Conservation (phyloP, 2,329 filamentous ascomycete genomes). For the Arthrobotrys megalospora region DNA sequence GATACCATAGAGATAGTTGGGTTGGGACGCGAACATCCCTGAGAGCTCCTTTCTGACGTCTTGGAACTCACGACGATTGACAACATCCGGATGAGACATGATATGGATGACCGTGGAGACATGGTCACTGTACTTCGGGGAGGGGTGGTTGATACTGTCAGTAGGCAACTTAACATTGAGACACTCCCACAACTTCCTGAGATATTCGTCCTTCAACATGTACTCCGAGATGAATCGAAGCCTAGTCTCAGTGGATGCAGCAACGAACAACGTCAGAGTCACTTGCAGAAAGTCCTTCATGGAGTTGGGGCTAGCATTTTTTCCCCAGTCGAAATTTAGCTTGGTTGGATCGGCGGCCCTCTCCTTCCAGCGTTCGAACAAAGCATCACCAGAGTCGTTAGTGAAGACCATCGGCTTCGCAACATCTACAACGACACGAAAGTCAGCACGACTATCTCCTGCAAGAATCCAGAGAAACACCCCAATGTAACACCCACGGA, state of each 20-base stretch:
- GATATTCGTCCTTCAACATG: constrained; percentile 33
- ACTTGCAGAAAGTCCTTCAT: constrained; percentile 37
- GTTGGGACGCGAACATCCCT: constrained; percentile 16
- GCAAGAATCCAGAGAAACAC: background rate
- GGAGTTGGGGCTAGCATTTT: constrained; percentile 8
- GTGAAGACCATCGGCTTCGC: constrained; percentile 19
- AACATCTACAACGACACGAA: background rate
- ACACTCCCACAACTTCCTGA: constrained; percentile 44
- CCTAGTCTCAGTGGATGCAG: constrained; percentile 10
- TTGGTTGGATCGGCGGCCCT: background rate
- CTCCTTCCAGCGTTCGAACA: constrained; percentile 36
- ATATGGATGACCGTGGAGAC: constrained; percentile 37
- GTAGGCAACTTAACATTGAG: constrained; percentile 33
- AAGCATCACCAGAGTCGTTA: background rate
- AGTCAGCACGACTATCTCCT: background rate
- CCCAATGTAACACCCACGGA: no score
- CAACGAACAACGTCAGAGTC: constrained; percentile 29
- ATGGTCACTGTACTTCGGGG: constrained; percentile 41
- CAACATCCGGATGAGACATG: constrained; percentile 43
- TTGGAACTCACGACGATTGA: constrained; percentile 19
- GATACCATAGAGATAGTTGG: constrained; percentile 50
- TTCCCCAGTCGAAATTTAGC: constrained; percentile 39
- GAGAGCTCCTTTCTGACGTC: constrained; percentile 31
- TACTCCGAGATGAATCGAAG: constrained; percentile 37
- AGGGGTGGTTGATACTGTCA: constrained; percentile 33